Conservation (phyloP, 1,284 basidiomycete genomes). For the Fistulinella cinereoalba region DNA sequence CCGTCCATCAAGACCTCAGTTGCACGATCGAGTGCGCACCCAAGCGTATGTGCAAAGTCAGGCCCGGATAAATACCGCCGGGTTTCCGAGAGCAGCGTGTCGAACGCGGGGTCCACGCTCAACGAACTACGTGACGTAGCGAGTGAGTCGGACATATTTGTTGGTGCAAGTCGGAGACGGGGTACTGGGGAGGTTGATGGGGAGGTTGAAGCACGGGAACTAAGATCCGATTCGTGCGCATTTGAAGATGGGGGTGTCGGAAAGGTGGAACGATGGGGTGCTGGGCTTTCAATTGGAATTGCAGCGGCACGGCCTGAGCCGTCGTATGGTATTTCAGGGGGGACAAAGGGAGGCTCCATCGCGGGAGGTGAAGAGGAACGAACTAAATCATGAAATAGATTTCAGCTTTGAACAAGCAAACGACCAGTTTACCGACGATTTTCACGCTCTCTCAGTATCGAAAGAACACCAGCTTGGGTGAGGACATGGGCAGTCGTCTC, state of each 20-base stretch:
- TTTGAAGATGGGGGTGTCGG: conserved; percentile 26
- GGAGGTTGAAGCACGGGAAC: conserved; percentile 17
- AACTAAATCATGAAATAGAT: conserved; percentile 8
- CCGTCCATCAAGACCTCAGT: conserved; percentile 55
- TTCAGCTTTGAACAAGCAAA: background rate
- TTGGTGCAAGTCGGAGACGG: background rate
- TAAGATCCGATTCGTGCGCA: conserved; percentile 12
- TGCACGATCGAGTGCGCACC: conserved; percentile 65
- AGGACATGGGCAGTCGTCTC: conserved; percentile 69
- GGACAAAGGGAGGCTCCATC: background rate
- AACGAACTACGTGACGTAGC: conserved; percentile 25
- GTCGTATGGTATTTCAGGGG: background rate
- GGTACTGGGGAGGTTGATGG: conserved; percentile 4
- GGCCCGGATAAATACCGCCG: conserved; percentile 59
- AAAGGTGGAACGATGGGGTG: conserved; percentile 10
- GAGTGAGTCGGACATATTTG: conserved; percentile 9
- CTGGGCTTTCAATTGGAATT: conserved; percentile 20
- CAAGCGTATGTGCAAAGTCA: conserved; percentile 69
- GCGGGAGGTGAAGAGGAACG: background rate
- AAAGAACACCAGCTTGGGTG: conserved; percentile 55
- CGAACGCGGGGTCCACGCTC: conserved; percentile 53
- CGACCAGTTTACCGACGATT: background rate
- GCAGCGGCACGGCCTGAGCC: conserved; percentile 9
- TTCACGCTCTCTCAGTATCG: conserved; percentile 21
- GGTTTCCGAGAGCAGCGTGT: conserved; percentile 67